phyloP scores from a whole-genome alignment of 139 green algal genomes.

The Mesotaenium endlicherianum region DNA sequence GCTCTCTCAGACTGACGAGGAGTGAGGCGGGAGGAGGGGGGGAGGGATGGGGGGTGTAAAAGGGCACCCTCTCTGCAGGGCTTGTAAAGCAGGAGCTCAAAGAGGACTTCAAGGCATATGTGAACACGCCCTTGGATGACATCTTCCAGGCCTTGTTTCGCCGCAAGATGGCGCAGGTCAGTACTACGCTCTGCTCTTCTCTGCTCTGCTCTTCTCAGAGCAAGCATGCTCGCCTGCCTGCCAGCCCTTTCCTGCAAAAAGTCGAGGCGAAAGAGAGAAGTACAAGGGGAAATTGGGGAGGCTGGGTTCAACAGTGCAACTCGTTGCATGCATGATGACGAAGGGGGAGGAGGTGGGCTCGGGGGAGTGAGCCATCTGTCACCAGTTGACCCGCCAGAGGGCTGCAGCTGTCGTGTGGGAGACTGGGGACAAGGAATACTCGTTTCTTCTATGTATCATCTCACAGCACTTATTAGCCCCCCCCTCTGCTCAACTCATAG shows the following conservation, averaged over 20 bases:
- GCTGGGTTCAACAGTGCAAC: not conserved
- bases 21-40: not conserved
- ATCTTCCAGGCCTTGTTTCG: not conserved
- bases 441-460: too few relatives aligned
- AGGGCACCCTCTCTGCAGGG: not conserved
- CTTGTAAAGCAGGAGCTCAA: not conserved
- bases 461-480: too few relatives aligned
- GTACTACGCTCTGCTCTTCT: not conserved
- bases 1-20: too few relatives aligned
- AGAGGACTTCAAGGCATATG: not conserved
- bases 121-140: not conserved
- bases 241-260: too few relatives aligned
- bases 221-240: not conserved
- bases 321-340: too few relatives aligned
- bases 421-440: too few relatives aligned
- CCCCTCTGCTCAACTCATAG: too few relatives aligned
- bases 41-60: not conserved
- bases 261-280: too few relatives aligned
- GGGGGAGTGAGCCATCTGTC: too few relatives aligned
- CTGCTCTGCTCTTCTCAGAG: not conserved
- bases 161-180: conserved; percentile 3
- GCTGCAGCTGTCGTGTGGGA: too few relatives aligned
- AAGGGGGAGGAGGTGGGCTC: too few relatives aligned
- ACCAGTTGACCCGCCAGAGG: too few relatives aligned
- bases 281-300: not conserved